Evolutionary conservation across 2,329 filamentous ascomycete genomes (phyloP), one percentile per base, ranked within the genome.

Genomic region (Didymella lethalis): DNA sequence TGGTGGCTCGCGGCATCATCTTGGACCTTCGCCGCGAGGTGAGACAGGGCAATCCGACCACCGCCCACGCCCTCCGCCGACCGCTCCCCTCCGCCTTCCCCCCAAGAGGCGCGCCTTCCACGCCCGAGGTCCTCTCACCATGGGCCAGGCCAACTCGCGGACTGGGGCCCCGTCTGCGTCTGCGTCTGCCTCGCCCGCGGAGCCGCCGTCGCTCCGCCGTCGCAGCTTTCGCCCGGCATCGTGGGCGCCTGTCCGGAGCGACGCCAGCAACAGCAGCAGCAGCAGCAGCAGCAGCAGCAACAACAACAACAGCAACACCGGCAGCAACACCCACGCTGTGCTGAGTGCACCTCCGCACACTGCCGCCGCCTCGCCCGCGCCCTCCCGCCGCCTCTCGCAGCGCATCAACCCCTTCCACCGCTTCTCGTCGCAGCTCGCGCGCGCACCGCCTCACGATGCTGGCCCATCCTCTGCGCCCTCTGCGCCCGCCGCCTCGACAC

Each of bases 141-240:
- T 79, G 77, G 77, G 77, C 58, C 76, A 77, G 70, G 71, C 72
- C 63, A 72, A 67, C 64, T 78, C 77, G 23, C 67, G 51, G 20
- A 34, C 32, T 26, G 34, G 66, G 61, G 59, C 32, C n/a, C 16
- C 32, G 16, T n/a, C 64, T 59, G 31, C 54, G 8, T 8, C 26
- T 18, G 23, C 23, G 23, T 23, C 23, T 23, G 23, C 23, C 8
- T n/a, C 14, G 16, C 28, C 38, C 11, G 45, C 47, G 23, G 36
- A 48, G 18, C 44, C 55, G 49, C 55, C 45, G 32, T 66, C 68
- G 44, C 61, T 65, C 55, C 64, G 65, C 53, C 71, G 70, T 61
- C 68, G 63, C 60, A 65, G 70, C 59, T 43, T 66, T 54, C 75
- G 75, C 48, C 71, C 73, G 51, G 53, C 63, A 23, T 76, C 74